Evolutionary conservation across 805 yeast genomes (phyloP), one percentile per base, ranked within the genome.

Genomic region (Blastobotrys chiropterorum): DNA sequence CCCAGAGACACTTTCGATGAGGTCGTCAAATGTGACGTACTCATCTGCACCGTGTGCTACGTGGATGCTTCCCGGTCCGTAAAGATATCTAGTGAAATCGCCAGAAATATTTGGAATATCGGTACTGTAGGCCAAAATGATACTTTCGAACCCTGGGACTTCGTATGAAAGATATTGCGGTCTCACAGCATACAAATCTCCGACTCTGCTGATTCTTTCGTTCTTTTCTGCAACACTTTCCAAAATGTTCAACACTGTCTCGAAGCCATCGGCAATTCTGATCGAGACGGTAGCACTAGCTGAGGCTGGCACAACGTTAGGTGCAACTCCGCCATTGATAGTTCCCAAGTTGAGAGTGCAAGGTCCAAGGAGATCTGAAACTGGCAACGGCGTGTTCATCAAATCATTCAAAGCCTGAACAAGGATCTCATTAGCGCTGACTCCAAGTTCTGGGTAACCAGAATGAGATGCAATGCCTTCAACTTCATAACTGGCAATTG

Each of bases 371-470:
- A 78, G 59, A 3, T 75, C 78, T 38, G 78, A 73, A 0, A 52
- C 55, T 19, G 90, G 88, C 59, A 74, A 75, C 3, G 74, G 66
- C 1, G 70, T 57, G 26, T 67, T 61, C 34, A 75, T 65, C 42
- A 84, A 63, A 1, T 73, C 70, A 59, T 74, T 60, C 64, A 83
- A 70, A 0, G 77, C 67, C 20, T 79, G 77, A 48, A 84, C 67
- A 43, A 83, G 63, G 52, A 76, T 77, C 48, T 76, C 78, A 48
- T 79, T 77, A 2, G 90, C 86, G 54, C 79, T 80, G 50, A 81
- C 65, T 2, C 90, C 90, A 40, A 80, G 68, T 46, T 83, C 78
- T 6, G 90, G 90, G 64, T 83, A 82, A 1, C 88, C 88, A 2
- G 84, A 78, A 61, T 84, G 90, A 2, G 81, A 69, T 1, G 86